Evolutionary conservation across 2,329 filamentous ascomycete species (phyloP).

Genomic region (Phoma herbarum): DNA sequence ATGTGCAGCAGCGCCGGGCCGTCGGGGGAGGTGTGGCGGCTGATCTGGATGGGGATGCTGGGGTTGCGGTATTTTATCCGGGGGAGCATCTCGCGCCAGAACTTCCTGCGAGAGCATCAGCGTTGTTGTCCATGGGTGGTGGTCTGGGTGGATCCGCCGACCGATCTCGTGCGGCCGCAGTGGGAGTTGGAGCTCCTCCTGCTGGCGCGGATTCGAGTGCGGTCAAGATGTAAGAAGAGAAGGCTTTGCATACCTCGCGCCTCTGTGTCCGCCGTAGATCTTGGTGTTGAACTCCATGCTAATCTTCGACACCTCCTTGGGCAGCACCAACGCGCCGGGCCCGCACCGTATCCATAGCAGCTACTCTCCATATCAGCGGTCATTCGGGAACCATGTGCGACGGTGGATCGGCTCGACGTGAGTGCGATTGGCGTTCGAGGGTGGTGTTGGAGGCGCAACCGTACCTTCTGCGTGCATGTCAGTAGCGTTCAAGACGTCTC

Average conservation of each 20-base stretch:
- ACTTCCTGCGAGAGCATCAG: slow-evolving; percentile 68
- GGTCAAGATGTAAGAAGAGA: slow-evolving; percentile 14
- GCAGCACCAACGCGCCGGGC: slow-evolving; percentile 82
- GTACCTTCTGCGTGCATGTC: slow-evolving; percentile 46
- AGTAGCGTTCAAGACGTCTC: slow-evolving; percentile 23
- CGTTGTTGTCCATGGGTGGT: too few species aligned
- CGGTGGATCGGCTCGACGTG: background rate
- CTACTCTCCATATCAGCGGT: slow-evolving; percentile 54
- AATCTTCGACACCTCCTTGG: slow-evolving; percentile 77
- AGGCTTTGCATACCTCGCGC: slow-evolving; percentile 68
- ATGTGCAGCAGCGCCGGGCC: slow-evolving; percentile 45
- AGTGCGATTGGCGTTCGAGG: background rate
- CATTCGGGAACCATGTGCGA: background rate
- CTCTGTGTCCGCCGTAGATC: slow-evolving; percentile 73
- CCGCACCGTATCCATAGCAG: slow-evolving; percentile 79
- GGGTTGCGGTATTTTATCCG: slow-evolving; percentile 96
- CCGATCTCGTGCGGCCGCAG: too few species aligned
- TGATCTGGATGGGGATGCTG: slow-evolving; percentile 80
- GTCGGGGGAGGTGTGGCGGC: slow-evolving; percentile 65
- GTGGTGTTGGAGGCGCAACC: slow-evolving; percentile 16
- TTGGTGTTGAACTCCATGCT: slow-evolving; percentile 74
- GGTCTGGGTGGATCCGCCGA: too few species aligned
- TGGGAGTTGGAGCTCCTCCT: slow-evolving; percentile 2
- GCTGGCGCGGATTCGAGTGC: background rate
- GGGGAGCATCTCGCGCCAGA: slow-evolving; percentile 84